These are phyloP conservation scores for Candida khao-thaluensis DNA, from an alignment of 805 yeast genomes.

Conservation along the genomic window DNA sequence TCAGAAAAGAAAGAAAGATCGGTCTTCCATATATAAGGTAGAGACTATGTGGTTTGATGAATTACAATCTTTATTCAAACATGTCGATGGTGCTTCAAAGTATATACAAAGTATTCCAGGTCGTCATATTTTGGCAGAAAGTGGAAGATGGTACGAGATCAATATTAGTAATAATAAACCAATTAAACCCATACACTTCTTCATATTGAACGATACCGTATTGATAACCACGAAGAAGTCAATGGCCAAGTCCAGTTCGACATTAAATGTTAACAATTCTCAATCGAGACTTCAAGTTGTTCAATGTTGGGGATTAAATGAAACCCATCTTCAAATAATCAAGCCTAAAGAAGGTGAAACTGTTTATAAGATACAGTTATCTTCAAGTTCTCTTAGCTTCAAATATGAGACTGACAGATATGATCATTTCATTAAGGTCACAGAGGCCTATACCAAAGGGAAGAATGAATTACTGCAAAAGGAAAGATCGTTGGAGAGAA, in stretches of 20 bases:
- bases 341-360: slow-evolving; percentile 26
- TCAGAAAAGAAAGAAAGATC: slow-evolving; percentile 40
- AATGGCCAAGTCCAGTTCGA: slow-evolving; percentile 9
- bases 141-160: slow-evolving; percentile 83
- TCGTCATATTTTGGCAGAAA: slow-evolving; percentile 74
- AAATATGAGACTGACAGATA: slow-evolving; percentile 60
- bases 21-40: slow-evolving; percentile 68
- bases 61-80: slow-evolving; percentile 65
- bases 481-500: slow-evolving; percentile 25
- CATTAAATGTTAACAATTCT: slow-evolving; percentile 22
- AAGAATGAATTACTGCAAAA: slow-evolving; percentile 47
- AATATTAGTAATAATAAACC: slow-evolving; percentile 85
- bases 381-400: slow-evolving; percentile 48
- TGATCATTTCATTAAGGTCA: slow-evolving; percentile 55
- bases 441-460: slow-evolving; percentile 58
- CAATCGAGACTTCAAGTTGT: slow-evolving; percentile 58
- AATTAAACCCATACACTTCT: slow-evolving; percentile 69
- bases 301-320: slow-evolving; percentile 75
- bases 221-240: slow-evolving; percentile 65
- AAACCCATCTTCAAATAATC: slow-evolving; percentile 46
- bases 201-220: slow-evolving; percentile 73
- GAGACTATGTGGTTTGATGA: slow-evolving; percentile 82
- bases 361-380: slow-evolving; percentile 45
- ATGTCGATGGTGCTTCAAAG: slow-evolving; percentile 90
- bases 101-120: slow-evolving; percentile 72